phyloP scores from a whole-genome alignment of 2,329 filamentous ascomycete species.

The Fusarium sp. region DNA sequence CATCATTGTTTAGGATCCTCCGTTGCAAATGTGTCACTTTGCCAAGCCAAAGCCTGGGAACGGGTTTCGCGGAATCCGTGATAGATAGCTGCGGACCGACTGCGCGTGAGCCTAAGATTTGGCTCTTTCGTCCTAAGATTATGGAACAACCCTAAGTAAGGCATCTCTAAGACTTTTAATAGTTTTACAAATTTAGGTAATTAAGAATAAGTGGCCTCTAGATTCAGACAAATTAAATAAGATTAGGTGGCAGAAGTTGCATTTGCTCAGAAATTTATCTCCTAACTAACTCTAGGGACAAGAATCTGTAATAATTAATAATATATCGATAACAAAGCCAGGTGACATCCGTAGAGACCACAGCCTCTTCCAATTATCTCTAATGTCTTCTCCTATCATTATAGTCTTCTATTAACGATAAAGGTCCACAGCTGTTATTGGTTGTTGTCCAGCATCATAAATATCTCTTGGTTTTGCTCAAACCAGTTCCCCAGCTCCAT shows the following conservation, averaged over 20 bases:
- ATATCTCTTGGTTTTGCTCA: constrained; percentile 17
- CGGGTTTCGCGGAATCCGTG: background rate
- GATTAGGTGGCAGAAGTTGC: no score
- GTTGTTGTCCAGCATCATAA: constrained; percentile 10
- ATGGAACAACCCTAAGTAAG: no score
- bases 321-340: background rate
- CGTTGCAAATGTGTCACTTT: background rate
- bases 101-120: background rate
- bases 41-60: background rate
- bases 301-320: no score
- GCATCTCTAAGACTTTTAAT: no score
- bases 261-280: no score
- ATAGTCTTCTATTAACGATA: rapidly evolving
- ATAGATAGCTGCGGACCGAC: background rate
- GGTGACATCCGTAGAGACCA: background rate
- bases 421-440: background rate
- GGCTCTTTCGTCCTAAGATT: no score
- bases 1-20: rapidly evolving
- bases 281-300: no score
- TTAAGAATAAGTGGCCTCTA: no score
- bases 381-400: rapidly evolving
- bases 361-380: background rate
- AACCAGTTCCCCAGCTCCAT: constrained; percentile 15
- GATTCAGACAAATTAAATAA: rapidly evolving
- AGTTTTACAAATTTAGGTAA: no score